These are phyloP conservation scores for Scutellaria baicalensis DNA, from an alignment of 257 asterid species.

Conservation along the genomic window DNA sequence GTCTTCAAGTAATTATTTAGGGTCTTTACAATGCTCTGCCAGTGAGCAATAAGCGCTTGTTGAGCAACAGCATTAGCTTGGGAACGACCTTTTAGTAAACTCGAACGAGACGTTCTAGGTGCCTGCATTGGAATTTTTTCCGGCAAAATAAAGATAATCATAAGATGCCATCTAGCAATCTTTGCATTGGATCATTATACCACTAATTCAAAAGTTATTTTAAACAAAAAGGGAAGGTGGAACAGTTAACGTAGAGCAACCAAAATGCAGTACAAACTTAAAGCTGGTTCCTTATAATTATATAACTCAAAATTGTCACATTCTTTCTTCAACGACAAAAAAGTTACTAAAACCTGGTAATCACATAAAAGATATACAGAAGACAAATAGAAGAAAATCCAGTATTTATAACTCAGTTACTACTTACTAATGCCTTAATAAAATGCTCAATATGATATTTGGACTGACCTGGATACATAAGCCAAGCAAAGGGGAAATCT, in stretches of 20 bases:
- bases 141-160: background rate
- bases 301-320: background rate
- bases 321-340: background rate
- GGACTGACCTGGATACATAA: slow-evolving; percentile 80
- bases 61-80: slow-evolving; percentile 96
- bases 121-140: slow-evolving; percentile 47
- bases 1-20: slow-evolving; percentile 71
- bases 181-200: background rate
- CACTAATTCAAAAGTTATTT: background rate
- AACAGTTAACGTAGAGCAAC: background rate
- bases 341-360: background rate
- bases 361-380: background rate
- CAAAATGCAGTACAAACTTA: background rate
- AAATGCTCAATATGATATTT: background rate
- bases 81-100: slow-evolving; percentile 87
- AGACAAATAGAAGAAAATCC: background rate
- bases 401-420: background rate
- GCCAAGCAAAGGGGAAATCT: slow-evolving; percentile 93
- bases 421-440: background rate
- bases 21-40: slow-evolving; percentile 97
- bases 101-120: slow-evolving; percentile 89
- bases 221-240: background rate
- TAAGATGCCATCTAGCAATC: background rate
- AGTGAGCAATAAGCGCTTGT: slow-evolving; percentile 93
- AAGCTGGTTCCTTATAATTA: background rate